phyloP scores from a whole-genome alignment of 345 rosid genomes.

The Eucalyptus rudis region DNA sequence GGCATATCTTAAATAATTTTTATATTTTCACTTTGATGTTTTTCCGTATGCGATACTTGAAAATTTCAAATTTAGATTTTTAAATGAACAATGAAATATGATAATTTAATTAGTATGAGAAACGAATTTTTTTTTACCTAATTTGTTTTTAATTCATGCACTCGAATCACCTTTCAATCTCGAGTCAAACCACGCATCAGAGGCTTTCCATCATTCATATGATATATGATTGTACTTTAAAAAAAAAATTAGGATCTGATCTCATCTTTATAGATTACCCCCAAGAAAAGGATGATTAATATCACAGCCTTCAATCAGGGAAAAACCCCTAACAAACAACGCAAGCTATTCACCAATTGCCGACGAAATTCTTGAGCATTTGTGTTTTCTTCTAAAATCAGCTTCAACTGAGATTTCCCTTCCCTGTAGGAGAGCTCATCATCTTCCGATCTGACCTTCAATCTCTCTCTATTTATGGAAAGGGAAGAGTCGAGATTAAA shows the following conservation, averaged over 20 bases:
- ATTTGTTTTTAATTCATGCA: neutral
- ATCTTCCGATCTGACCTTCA: neutral
- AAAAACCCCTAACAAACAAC: neutral
- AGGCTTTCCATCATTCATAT: neutral
- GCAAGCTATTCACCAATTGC: neutral
- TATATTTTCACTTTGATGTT: neutral
- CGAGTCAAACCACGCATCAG: neutral
- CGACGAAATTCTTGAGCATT: neutral
- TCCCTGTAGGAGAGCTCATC: neutral
- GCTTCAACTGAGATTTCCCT: neutral
- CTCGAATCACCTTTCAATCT: neutral
- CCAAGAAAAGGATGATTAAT: neutral
- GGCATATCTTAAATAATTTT: neutral
- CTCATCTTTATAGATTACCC: neutral
- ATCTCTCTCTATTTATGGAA: neutral
- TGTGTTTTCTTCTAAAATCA: neutral
- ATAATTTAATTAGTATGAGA: neutral
- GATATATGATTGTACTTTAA: neutral
- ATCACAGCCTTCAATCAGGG: neutral
- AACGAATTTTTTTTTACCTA: neutral
- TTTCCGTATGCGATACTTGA: neutral
- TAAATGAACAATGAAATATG: neutral
- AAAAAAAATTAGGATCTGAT: neutral
- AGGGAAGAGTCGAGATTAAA: neutral
- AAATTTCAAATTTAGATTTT: too few species aligned